Percentiles rank a stretch among this genome's conserved stretches.
Evolutionary conservation across 78 protist species (phyloP).

Genomic region (Pelomyxa schiedti): DNA sequence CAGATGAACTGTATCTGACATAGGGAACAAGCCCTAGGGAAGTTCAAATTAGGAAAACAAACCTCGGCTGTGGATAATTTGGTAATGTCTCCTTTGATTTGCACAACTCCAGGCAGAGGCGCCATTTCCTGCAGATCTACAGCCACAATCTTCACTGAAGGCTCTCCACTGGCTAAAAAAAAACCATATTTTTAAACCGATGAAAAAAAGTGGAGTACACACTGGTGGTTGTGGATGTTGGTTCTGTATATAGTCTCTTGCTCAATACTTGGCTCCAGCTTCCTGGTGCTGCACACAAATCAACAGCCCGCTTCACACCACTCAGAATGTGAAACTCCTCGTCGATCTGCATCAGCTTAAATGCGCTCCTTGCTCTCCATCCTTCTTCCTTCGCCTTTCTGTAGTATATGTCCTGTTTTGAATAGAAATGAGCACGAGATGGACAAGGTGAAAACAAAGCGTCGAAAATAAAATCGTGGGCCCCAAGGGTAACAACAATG

Average conservation of each 20-base stretch:
- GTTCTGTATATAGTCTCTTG: slow-evolving; percentile 14
- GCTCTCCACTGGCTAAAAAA: background rate
- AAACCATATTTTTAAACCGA: background rate
- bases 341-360: slow-evolving; percentile 94
- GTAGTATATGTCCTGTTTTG: slow-evolving; percentile 89
- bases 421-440: too few relatives aligned
- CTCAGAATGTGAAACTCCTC: slow-evolving; percentile 76
- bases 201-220: background rate
- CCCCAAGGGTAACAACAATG: too few relatives aligned
- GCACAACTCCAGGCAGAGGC: slow-evolving; percentile 88
- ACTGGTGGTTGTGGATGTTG: slow-evolving; percentile 12
- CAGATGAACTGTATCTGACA: background rate
- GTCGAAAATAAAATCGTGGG: too few relatives aligned
- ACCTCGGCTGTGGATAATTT: slow-evolving; percentile 34
- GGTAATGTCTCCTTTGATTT: slow-evolving; percentile 97
- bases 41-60: too few relatives aligned
- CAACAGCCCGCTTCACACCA: slow-evolving; percentile 87
- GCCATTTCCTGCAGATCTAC: slow-evolving; percentile 99
- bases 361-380: slow-evolving; percentile 95
- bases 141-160: slow-evolving; percentile 78
- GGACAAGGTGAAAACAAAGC: too few relatives aligned
- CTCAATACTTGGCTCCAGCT: slow-evolving; percentile 83
- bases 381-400: slow-evolving; percentile 97
- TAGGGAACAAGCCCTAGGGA: background rate
- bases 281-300: slow-evolving; percentile 99